Conservation (phyloP, 371 early-diverging fungal genomes). For the Mortierella sp. region DNA sequence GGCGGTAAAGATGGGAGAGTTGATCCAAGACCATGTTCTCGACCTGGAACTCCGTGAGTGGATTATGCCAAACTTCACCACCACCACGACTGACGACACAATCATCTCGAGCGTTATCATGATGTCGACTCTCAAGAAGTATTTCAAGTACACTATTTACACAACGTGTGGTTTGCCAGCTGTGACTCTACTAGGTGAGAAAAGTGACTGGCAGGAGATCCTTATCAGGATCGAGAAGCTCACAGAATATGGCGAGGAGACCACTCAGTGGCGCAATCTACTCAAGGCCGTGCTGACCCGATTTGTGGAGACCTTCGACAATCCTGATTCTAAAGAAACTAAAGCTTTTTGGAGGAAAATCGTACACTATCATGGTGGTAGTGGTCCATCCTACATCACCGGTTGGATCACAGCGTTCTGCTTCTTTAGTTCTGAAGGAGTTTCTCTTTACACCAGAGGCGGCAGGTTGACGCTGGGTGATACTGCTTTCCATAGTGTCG, state of each 20-base stretch:
- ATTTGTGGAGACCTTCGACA: conserved; percentile 25
- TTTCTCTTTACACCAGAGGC: conserved; percentile 1
- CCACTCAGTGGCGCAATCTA: conserved; percentile 25
- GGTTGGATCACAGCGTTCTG: conserved; percentile 45
- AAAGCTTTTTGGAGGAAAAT: conserved; percentile 34
- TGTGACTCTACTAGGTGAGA: conserved; percentile 34
- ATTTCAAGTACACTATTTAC: no score
- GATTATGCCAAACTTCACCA: conserved; percentile 21
- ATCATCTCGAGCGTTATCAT: conserved; percentile 23
- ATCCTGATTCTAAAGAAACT: conserved; percentile 20
- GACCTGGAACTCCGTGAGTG: conserved; percentile 18
- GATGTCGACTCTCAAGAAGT: no score
- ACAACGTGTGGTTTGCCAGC: conserved; percentile 30
- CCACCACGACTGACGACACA: conserved; percentile 16
- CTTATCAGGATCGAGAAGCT: conserved; percentile 25
- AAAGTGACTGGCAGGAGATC: conserved; percentile 34
- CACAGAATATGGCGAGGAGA: conserved; percentile 22
- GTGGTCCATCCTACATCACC: conserved; percentile 12
- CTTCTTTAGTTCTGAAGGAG: conserved; percentile 22
- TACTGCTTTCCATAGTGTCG: conserved; percentile 8
- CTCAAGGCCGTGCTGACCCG: conserved; percentile 27
- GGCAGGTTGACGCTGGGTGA: neutral
- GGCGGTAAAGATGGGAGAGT: conserved; percentile 19
- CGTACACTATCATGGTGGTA: conserved; percentile 2
- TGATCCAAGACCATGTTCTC: conserved; percentile 10